phyloP scores from a whole-genome alignment of 2,329 filamentous ascomycete genomes.

The Teratosphaeria destructans region DNA sequence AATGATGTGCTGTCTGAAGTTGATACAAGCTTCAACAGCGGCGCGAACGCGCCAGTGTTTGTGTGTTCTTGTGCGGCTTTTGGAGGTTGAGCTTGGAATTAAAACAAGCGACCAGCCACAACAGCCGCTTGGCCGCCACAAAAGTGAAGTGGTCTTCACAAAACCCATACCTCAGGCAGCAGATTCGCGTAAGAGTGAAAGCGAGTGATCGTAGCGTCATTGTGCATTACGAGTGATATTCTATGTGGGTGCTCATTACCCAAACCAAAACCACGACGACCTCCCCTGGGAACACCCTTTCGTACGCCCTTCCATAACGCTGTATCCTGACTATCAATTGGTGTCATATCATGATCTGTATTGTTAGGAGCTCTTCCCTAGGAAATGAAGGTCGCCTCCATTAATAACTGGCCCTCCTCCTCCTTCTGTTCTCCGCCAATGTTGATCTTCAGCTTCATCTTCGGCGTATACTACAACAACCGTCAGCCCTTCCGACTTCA shows the following conservation, averaged over 20 bases:
- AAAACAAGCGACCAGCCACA: not conserved
- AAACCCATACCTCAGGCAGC: not conserved
- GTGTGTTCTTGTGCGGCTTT: not conserved
- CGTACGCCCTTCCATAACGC: not conserved
- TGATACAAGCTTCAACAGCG: not conserved
- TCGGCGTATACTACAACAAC: slow-evolving; percentile 55
- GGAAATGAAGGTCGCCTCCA: slow-evolving; percentile 96
- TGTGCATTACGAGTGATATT: not conserved
- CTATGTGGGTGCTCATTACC: not conserved
- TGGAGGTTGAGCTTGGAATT: not conserved
- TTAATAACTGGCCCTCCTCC: slow-evolving; percentile 71
- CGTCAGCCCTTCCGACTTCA: not conserved
- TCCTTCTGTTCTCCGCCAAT: slow-evolving; percentile 66
- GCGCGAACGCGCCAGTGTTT: not conserved
- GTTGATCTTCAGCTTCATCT: slow-evolving; percentile 70
- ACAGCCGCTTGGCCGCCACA: not conserved
- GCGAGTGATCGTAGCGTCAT: not conserved
- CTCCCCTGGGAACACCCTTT: not conserved
- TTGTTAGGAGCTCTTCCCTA: slow-evolving; percentile 3
- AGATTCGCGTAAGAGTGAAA: not conserved
- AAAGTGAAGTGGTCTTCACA: not conserved
- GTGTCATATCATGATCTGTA: not conserved
- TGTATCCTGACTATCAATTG: not conserved
- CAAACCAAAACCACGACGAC: not conserved
- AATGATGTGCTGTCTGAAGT: not conserved